phyloP scores from a whole-genome alignment of 2,329 filamentous ascomycete species.

The Fusarium coffeatum region DNA sequence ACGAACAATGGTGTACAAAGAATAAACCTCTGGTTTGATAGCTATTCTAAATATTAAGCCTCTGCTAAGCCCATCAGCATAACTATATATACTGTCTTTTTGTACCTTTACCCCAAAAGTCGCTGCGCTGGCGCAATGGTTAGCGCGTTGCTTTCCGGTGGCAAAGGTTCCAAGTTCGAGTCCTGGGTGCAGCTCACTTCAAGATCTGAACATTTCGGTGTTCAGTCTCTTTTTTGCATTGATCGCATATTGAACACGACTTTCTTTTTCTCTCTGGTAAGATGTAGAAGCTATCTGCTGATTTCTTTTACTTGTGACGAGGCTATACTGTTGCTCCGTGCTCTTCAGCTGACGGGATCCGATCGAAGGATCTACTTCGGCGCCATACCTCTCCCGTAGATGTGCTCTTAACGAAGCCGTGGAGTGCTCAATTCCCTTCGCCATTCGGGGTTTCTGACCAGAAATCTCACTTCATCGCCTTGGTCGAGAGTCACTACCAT shows the following conservation, averaged over 20 bases:
- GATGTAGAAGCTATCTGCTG: too few species aligned
- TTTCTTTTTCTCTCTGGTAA: background rate
- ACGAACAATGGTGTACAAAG: too few species aligned
- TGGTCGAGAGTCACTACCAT: too few species aligned
- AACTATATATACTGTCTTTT: background rate
- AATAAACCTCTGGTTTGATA: background rate
- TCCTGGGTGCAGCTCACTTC: conserved; percentile 41
- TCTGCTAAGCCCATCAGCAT: accelerated
- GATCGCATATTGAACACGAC: background rate
- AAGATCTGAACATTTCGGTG: background rate
- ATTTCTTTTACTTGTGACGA: background rate
- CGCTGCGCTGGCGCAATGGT: conserved; percentile 43
- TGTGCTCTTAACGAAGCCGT: background rate
- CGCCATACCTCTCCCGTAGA: background rate
- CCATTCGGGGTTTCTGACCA: background rate
- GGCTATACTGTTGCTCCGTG: background rate
- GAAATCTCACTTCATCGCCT: accelerated
- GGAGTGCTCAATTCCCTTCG: accelerated
- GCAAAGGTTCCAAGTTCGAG: conserved; percentile 53
- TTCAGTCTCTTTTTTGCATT: background rate
- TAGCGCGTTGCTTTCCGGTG: conserved; percentile 51
- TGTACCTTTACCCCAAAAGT: background rate
- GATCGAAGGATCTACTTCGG: background rate
- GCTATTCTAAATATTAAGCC: accelerated
- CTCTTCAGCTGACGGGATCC: background rate